Evolutionary conservation across 495 filamentous ascomycete species (phyloP).

Genomic region (Aspergillus baeticus): DNA sequence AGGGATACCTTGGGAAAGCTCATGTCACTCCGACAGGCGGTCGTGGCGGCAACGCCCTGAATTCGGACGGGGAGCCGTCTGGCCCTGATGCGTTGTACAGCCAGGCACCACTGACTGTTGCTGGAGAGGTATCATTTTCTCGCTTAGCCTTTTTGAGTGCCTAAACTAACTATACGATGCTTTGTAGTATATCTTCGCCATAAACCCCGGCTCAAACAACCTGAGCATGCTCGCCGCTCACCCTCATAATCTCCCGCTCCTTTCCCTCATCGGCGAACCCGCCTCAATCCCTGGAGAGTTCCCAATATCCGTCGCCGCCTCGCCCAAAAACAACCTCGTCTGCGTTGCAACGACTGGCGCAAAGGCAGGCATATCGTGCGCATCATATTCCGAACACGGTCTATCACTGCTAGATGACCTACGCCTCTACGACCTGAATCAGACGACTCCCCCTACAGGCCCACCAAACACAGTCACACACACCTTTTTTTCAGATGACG

Average conservation of each 20-base stretch:
- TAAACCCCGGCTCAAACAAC: slow-evolving; percentile 2
- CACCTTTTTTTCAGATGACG: background rate
- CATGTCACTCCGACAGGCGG: background rate
- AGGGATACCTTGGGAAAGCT: background rate
- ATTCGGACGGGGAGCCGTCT: background rate
- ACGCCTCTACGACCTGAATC: background rate
- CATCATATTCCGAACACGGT: background rate
- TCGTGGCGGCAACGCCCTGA: background rate
- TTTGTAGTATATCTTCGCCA: slow-evolving; percentile 1
- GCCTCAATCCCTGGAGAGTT: background rate
- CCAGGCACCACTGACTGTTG: background rate
- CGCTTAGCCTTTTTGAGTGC: too few species aligned
- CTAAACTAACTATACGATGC: too few species aligned
- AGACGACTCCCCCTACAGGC: background rate
- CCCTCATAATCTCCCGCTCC: background rate
- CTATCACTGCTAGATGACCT: background rate
- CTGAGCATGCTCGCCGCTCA: background rate
- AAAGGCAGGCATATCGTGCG: background rate
- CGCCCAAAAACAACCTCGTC: background rate
- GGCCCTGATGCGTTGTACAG: background rate
- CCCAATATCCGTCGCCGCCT: background rate
- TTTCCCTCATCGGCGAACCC: background rate
- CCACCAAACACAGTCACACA: background rate
- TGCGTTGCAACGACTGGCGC: background rate
- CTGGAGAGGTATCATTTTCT: slow-evolving; percentile 4